A percentile compares a stretch with the other conserved stretches of the same genome.
phyloP scores from a whole-genome alignment of 2,329 filamentous ascomycete species.

The Talaromyces sp. region DNA sequence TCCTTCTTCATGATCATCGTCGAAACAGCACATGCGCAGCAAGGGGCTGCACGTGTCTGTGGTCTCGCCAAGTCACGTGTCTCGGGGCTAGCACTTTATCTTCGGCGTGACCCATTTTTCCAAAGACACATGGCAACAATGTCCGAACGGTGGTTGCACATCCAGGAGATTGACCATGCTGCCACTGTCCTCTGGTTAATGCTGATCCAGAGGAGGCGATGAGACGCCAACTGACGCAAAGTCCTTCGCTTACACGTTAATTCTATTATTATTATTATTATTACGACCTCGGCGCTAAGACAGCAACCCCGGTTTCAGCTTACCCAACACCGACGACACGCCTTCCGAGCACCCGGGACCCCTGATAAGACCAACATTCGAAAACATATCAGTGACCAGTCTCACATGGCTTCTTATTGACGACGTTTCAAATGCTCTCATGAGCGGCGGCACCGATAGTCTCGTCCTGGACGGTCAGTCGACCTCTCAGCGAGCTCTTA shows the following conservation, averaged over 20 bases:
- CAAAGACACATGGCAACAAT: neutral
- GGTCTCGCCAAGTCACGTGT: neutral
- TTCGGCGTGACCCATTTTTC: neutral
- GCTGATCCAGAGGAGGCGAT: neutral
- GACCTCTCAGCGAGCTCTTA: constrained; percentile 17
- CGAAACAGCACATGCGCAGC: neutral
- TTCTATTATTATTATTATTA: neutral
- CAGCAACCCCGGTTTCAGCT: neutral
- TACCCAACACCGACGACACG: neutral
- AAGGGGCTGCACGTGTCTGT: neutral
- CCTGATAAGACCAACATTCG: neutral
- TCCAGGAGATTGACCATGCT: neutral
- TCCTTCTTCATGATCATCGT: neutral
- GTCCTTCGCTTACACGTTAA: neutral
- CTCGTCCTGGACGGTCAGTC: constrained; percentile 22
- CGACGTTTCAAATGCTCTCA: constrained; percentile 15
- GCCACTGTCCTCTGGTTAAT: neutral
- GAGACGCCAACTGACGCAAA: neutral
- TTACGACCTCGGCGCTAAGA: neutral
- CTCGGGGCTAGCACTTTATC: neutral
- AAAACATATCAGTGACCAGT: neutral
- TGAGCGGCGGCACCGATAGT: constrained; percentile 26
- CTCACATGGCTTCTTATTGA: neutral
- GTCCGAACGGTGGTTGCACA: neutral
- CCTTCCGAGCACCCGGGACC: neutral